A percentile compares a stretch with the other conserved stretches of the same genome.
phyloP scores from a whole-genome alignment of 2,329 filamentous ascomycete species.

The Westerdykella aurantiaca region DNA sequence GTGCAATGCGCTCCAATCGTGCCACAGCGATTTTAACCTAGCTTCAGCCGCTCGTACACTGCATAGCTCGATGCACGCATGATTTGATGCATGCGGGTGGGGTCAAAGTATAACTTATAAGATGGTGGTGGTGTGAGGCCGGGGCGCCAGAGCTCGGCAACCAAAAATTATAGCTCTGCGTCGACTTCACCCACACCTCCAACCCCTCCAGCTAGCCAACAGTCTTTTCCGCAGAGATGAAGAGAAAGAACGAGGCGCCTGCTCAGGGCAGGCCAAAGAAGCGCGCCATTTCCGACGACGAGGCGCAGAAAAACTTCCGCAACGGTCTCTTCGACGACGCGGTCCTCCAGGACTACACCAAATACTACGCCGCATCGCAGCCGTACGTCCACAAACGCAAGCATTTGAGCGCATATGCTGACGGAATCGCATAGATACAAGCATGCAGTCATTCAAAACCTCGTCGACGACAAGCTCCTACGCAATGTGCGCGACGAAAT shows the following conservation, averaged over 20 bases:
- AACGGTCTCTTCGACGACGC: slow-evolving; percentile 35
- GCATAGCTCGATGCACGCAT: too few relatives aligned
- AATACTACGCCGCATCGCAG: slow-evolving; percentile 35
- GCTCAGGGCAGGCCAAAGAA: slow-evolving; percentile 40
- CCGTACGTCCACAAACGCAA: slow-evolving; percentile 24
- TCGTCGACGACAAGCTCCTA: slow-evolving; percentile 76
- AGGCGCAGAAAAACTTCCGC: slow-evolving; percentile 37
- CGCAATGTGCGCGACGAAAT: slow-evolving; percentile 86
- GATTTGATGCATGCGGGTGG: background rate
- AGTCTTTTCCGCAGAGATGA: slow-evolving; percentile 24
- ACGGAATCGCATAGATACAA: slow-evolving; percentile 57
- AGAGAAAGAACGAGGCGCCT: slow-evolving; percentile 41
- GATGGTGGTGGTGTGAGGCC: background rate
- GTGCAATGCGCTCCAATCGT: too few relatives aligned
- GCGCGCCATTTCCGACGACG: slow-evolving; percentile 37
- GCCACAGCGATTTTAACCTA: too few relatives aligned
- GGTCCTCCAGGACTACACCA: slow-evolving; percentile 30
- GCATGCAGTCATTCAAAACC: slow-evolving; percentile 77
- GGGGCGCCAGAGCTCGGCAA: background rate
- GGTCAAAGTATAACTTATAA: background rate
- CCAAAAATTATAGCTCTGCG: background rate
- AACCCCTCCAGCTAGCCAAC: background rate
- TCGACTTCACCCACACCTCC: background rate
- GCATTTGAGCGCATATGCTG: slow-evolving; percentile 6
- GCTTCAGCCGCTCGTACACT: too few relatives aligned